These are phyloP conservation scores for Leishmania mexicana DNA, from an alignment of 208 protist genomes.

Conservation along the genomic window DNA sequence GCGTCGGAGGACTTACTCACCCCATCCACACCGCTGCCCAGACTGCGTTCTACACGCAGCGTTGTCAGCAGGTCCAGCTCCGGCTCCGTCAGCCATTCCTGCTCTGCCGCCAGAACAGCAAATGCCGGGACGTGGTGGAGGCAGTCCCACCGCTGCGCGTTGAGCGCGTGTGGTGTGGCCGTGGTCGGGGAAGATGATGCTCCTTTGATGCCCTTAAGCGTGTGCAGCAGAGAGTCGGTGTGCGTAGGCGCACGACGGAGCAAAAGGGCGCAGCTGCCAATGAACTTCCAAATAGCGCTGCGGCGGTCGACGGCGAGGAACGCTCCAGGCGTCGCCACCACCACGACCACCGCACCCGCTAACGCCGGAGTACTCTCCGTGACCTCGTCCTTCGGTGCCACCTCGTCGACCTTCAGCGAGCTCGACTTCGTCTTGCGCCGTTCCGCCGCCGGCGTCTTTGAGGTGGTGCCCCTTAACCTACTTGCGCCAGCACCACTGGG, in stretches of 20 bases:
- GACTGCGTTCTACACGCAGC: conserved; percentile 3
- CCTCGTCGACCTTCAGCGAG: background rate
- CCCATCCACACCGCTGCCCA: background rate
- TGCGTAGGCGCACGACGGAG: background rate
- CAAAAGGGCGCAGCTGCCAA: conserved; percentile 48
- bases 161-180: conserved; percentile 4
- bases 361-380: conserved; percentile 6
- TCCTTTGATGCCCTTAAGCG: background rate
- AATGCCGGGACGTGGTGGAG: conserved; percentile 48
- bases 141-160: conserved; percentile 58
- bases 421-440: background rate
- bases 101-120: conserved; percentile 35
- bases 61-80: conserved; percentile 25
- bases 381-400: conserved; percentile 5
- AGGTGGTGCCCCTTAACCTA: background rate
- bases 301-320: conserved; percentile 57
- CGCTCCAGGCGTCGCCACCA: conserved; percentile 48
- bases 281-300: conserved; percentile 76
- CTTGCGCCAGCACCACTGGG: background rate
- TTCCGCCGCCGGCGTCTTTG: background rate
- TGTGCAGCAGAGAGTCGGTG: conserved; percentile 4
- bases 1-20: background rate
- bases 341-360: conserved; percentile 24
- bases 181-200: background rate
- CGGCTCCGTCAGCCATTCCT: conserved; percentile 21